Evolutionary conservation across 163 green algal genomes (phyloP), one percentile per base, ranked within the genome.

Genomic region (Chlorella variabilis): DNA sequence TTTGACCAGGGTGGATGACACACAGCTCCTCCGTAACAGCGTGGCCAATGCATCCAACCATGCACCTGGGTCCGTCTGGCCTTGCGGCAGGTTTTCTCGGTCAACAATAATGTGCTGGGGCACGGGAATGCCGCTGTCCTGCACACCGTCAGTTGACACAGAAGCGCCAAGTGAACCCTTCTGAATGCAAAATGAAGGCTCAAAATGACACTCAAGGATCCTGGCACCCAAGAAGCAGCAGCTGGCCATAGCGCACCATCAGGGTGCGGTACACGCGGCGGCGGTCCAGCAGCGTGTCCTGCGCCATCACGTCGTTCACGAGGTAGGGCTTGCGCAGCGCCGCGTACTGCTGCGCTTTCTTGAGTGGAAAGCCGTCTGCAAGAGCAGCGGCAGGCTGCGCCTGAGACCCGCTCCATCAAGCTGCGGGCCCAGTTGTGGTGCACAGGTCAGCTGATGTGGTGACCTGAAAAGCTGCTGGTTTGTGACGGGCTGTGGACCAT

Each of bases 71-170:
- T 96, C 91, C 29, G 81, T 80, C 73, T 80, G 42, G 25, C 88
- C 91, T 15, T 39, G 33, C 9, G 73, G 25, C 66, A 96, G 81
- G 5, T 84, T 73, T 42, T 97, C 90, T 4, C 97, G 82, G 78
- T 96, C 94, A 9, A 99, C 92, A n/a, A 98, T 89, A 70, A 99
- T 96, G 90, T 99, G 95, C 4, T 87, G 89, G 3, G 97, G 96
- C 54, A 96, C 91, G 1, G 94, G 93, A 71, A 99, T 98, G 86
- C 91, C 89, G 45, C 88, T 85, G 59, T 94, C 89, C 83, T 92
- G 54, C 77, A 91, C 29, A 61, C 3, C 4, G 11, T 4, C 23
- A 34, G 58, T 18, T n/a, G 25, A 4, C 29, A n/a, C n/a, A n/a
- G n/a, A n/a, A n/a, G n/a, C n/a, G n/a, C n/a, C n/a, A n/a, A n/a